Evolutionary conservation across 1,284 basidiomycete genomes (phyloP), one percentile per base, ranked within the genome.

Genomic region (Marasmius fiardii): DNA sequence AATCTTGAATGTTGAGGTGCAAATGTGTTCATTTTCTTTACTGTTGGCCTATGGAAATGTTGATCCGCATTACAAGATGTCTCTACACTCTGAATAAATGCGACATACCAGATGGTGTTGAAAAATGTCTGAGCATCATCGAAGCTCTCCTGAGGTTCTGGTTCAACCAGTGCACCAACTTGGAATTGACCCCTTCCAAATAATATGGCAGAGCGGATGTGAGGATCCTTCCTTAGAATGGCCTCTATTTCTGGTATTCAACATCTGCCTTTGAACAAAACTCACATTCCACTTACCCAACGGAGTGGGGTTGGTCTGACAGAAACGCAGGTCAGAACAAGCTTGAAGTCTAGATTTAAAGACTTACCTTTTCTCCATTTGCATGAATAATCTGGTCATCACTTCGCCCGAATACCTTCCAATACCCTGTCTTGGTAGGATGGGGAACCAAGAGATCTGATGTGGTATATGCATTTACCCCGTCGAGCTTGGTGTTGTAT

Each of bases 381-480:
- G 67, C 72, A 48, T 77, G 74, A 60, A 80, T 77, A 34, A 82
- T 76, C 59, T 81, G 79, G 58, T 82, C 80, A 56, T 82, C 80
- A 4, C 66, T 65, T 6, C 81, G 68, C 0, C 80, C 79, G 37
- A 64, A 70, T n/a, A 79, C 65, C 57, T 72, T 74, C 74, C 74
- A 82, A 12, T 68, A 65, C 3, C 72, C 71, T 3, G 68, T 63
- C 35, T 74, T 74, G 0, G 71, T 73, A 4, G 79, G 77, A 61
- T 82, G 81, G 14, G 70, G 73, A 0, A 66, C 53, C 24, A 80
- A 61, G 8, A 81, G 60, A 61, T 82, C 80, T 21, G 67, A 72
- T 4, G 76, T 72, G 2, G 63, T 64, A 58, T 68, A 70, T 1
- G 63, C 67, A 12, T 61, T 43, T 6, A 55, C 26, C 2, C 69